phyloP scores from a whole-genome alignment of 768 basidiomycete species.

The Kwoniella heveanensis region DNA sequence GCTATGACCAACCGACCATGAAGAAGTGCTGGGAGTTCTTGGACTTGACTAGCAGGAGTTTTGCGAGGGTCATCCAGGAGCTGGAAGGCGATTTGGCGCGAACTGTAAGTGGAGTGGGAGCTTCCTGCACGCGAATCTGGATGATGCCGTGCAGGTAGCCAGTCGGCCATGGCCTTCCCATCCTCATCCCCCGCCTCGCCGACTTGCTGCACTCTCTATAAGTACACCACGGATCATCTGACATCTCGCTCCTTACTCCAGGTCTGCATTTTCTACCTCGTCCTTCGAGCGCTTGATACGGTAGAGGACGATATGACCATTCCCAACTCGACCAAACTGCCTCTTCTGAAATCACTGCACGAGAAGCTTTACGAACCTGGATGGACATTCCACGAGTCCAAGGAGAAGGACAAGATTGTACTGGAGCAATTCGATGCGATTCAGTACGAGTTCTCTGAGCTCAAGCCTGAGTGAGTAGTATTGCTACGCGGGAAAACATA shows the following conservation, averaged over 20 bases:
- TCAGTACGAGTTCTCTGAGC: constrained; percentile 73
- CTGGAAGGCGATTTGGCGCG: constrained; percentile 91
- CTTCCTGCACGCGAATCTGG: too few relatives aligned
- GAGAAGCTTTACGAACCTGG: constrained; percentile 75
- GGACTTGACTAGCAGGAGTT: constrained; percentile 85
- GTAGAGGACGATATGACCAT: constrained; percentile 99
- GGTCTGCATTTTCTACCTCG: constrained; percentile 94
- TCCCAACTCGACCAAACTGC: constrained; percentile 79
- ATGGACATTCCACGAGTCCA: constrained; percentile 82
- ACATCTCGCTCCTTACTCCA: too few relatives aligned
- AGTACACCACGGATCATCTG: too few relatives aligned
- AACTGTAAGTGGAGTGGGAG: constrained; percentile 70
- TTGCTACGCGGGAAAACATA: too few relatives aligned
- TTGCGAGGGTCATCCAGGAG: constrained; percentile 91
- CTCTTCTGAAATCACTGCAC: constrained; percentile 80
- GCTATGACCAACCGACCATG: constrained; percentile 86
- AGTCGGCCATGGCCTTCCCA: too few relatives aligned
- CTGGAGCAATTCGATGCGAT: constrained; percentile 80
- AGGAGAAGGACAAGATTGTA: constrained; percentile 84
- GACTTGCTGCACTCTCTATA: too few relatives aligned
- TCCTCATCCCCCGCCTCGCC: too few relatives aligned
- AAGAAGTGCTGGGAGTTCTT: constrained; percentile 84
- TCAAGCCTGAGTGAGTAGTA: constrained; percentile 64
- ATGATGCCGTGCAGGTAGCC: too few relatives aligned
- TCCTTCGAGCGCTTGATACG: constrained; percentile 91